Evolutionary conservation across 1,284 basidiomycete genomes (phyloP), one percentile per base, ranked within the genome.

Genomic region (Ustilago crameri): DNA sequence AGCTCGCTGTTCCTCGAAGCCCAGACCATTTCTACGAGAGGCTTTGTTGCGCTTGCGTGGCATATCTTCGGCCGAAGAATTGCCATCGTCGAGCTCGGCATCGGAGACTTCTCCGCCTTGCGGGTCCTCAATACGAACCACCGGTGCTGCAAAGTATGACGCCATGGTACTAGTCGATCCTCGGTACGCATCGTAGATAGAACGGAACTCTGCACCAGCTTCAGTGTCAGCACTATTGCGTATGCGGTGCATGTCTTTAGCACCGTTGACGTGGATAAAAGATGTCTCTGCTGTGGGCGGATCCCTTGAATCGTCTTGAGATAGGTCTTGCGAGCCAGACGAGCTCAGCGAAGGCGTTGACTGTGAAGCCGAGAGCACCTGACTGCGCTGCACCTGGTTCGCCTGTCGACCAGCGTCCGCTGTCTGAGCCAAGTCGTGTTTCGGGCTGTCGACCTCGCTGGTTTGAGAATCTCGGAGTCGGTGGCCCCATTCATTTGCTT

Each of bases 1-100:
- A 17, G 64, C 74, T 17, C 74, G 65, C 54, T 75, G 74, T 9
- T 71, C 69, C 5, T 75, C 74, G 35, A 73, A 75, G 42, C 58
- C 73, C 20, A 67, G 41, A 8, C 45, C 24, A 5, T 37, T 51
- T 30, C 47, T 60, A 17, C 63, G 51, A 17, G 26, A 35, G 4
- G 55, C 42, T 45, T 72, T 75, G 58, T 53, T 64, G 32, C 65
- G 53, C 51, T 75, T 75, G 5, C 72, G 43, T 0, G 72, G 72
- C 20, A 50, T 10, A 14, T 63, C 67, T 26, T 54, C 61, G 9
- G 34, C 17, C 5, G 59, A 51, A n/a, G 55, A 49, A 5, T 7
- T 22, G 35, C 34, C 51, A 41, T 20, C 35, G 15, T 62, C 58
- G 10, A 65, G 35, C 42, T 73, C 69, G 15, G 52, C 47, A 34